Evolutionary conservation across 176 grass and related monocot genomes (phyloP).

Genomic region (Rhynchospora breviuscula): DNA sequence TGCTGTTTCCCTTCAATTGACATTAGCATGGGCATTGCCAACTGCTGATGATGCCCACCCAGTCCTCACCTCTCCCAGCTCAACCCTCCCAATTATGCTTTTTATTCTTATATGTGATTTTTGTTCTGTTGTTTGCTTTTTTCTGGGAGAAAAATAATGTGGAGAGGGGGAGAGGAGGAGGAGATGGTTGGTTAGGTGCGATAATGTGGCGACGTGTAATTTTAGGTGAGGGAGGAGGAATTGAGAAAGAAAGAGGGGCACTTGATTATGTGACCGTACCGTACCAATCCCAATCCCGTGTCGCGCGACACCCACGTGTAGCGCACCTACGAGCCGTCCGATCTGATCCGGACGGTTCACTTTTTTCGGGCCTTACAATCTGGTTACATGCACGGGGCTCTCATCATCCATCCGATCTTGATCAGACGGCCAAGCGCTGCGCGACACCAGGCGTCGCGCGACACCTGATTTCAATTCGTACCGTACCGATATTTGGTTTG

Average conservation of each 20-base stretch:
- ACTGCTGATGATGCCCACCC: not conserved
- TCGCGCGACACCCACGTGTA: no score
- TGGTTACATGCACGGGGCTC: no score
- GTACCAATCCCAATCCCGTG: no score
- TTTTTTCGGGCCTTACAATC: no score
- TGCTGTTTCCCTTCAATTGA: conserved; percentile 15
- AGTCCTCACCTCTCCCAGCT: not conserved
- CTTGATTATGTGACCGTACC: not conserved
- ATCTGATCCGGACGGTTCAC: no score
- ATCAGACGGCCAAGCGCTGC: no score
- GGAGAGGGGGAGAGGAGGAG: not conserved
- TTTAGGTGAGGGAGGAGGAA: not conserved
- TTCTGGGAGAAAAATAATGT: not conserved
- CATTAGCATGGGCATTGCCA: conserved; percentile 5
- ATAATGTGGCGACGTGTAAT: not conserved
- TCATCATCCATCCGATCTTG: no score
- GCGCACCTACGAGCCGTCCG: no score
- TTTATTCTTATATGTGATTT: not conserved
- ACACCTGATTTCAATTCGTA: no score
- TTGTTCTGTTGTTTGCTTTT: not conserved
- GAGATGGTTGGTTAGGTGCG: conserved; percentile 3
- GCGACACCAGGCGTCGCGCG: no score
- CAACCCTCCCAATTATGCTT: not conserved
- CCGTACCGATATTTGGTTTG: conserved; percentile 2
- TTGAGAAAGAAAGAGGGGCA: not conserved